Conservation (phyloP, 2,329 filamentous ascomycete genomes). For the Parastagonospora nodorum region DNA sequence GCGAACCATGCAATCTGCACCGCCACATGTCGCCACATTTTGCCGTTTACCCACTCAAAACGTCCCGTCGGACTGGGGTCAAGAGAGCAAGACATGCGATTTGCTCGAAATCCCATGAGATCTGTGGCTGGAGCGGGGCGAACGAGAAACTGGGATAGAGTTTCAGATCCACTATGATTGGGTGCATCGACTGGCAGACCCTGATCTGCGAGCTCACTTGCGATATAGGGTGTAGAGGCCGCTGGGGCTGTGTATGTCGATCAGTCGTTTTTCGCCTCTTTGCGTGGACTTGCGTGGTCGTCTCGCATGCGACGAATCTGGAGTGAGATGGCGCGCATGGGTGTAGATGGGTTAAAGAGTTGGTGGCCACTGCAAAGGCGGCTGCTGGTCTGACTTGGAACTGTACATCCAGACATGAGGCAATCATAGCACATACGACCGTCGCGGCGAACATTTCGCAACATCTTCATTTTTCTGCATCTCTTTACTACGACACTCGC, state of each 20-base stretch:
- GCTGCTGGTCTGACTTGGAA: constrained; percentile 5
- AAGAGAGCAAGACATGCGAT: constrained; percentile 14
- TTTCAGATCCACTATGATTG: constrained; percentile 13
- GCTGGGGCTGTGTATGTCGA: constrained; percentile 27
- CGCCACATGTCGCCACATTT: constrained; percentile 12
- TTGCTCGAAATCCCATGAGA: constrained; percentile 20
- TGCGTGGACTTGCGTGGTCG: constrained; percentile 10
- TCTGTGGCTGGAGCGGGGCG: constrained; percentile 39
- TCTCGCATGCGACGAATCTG: constrained; percentile 16
- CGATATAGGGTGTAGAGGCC: constrained; percentile 16
- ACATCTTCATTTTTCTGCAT: constrained; percentile 8
- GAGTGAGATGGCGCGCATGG: constrained; percentile 12
- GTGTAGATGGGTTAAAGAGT: constrained; percentile 19
- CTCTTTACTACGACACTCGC: constrained; percentile 18
- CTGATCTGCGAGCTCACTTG: constrained; percentile 28
- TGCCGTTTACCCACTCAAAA: constrained; percentile 8
- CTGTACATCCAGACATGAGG: constrained; percentile 17
- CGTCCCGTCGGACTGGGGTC: constrained; percentile 1
- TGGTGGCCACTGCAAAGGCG: constrained; percentile 13
- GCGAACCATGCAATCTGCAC: constrained; percentile 8
- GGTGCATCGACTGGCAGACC: constrained; percentile 16
- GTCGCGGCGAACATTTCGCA: constrained; percentile 5
- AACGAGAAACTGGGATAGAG: constrained; percentile 13
- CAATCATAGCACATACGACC: constrained; percentile 17
- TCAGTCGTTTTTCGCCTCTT: constrained; percentile 27